Evolutionary conservation across 441 rosid species (phyloP).

Genomic region (Erodium chrysanthum): DNA sequence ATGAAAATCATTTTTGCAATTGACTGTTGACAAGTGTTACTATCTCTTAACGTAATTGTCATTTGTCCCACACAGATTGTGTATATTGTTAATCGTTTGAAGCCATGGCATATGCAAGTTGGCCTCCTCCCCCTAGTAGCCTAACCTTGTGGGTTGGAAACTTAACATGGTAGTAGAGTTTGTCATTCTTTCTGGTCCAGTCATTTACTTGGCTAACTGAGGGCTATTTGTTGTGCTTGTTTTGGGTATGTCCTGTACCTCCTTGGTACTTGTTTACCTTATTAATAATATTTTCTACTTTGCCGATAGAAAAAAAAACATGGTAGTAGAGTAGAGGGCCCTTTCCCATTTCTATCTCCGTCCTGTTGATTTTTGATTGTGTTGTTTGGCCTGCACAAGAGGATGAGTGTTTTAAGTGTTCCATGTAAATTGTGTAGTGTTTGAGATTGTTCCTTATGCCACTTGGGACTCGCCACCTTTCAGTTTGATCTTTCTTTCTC

Average conservation of each 20-base stretch:
- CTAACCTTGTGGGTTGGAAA: not conserved
- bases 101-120: not conserved
- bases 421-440: constrained; percentile 4
- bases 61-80: constrained; percentile 2
- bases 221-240: too few species aligned
- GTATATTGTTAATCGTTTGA: constrained; percentile 1
- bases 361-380: not conserved
- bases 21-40: not conserved
- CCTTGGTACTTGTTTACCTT: too few species aligned
- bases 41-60: not conserved
- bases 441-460: constrained; percentile 7
- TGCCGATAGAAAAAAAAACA: too few species aligned
- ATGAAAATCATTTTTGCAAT: not conserved
- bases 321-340: constrained; percentile 1
- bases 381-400: not conserved
- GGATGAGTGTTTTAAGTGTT: not conserved
- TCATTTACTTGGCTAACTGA: too few species aligned
- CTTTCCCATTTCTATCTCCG: not conserved
- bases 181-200: too few species aligned
- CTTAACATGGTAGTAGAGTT: not conserved
- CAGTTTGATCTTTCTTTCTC: not conserved
- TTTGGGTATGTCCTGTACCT: too few species aligned
- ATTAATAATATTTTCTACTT: too few species aligned
- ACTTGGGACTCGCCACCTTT: too few species aligned
- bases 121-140: constrained; percentile 2